Evolutionary conservation across 2,329 filamentous ascomycete genomes (phyloP).

Genomic region (Sarocladiaceae sp.): DNA sequence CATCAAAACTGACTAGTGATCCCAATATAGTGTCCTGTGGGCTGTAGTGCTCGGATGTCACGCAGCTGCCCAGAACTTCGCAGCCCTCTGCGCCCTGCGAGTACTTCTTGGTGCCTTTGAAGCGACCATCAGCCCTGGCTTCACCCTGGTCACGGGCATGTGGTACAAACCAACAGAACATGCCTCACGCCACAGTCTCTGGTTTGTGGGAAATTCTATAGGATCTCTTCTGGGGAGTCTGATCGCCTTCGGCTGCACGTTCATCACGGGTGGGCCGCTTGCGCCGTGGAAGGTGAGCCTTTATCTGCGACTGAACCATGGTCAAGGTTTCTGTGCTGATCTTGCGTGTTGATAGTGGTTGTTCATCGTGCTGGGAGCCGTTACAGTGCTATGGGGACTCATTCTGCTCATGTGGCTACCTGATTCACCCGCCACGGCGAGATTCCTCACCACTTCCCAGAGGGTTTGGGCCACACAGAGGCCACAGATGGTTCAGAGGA

Average conservation of each 20-base stretch:
- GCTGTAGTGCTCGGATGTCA: slow-evolving; percentile 24
- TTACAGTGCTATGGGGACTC: neutral
- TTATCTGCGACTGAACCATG: neutral
- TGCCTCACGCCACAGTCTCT: slow-evolving; percentile 22
- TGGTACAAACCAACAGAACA: slow-evolving; percentile 26
- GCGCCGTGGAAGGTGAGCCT: neutral
- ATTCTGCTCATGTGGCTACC: slow-evolving; percentile 14
- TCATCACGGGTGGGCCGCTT: neutral
- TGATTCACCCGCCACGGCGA: slow-evolving; percentile 14
- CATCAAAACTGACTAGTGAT: no score
- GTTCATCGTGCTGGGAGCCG: slow-evolving; percentile 14
- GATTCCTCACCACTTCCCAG: slow-evolving; percentile 15
- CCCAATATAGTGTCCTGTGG: slow-evolving; percentile 19
- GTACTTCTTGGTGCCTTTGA: slow-evolving; percentile 22
- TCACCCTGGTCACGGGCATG: slow-evolving; percentile 21
- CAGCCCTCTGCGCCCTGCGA: slow-evolving; percentile 19
- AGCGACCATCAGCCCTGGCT: slow-evolving; percentile 20
- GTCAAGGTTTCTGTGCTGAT: neutral
- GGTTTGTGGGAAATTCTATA: slow-evolving; percentile 22
- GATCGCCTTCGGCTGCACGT: slow-evolving; percentile 16
- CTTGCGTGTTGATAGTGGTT: neutral
- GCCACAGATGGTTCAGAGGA: slow-evolving; percentile 12
- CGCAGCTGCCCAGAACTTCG: slow-evolving; percentile 31
- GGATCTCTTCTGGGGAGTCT: slow-evolving; percentile 16
- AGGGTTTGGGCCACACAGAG: slow-evolving; percentile 12